Evolutionary conservation across 1,139 yeast species (phyloP), one percentile per base, ranked within the genome.

Genomic region (Candida sp.): DNA sequence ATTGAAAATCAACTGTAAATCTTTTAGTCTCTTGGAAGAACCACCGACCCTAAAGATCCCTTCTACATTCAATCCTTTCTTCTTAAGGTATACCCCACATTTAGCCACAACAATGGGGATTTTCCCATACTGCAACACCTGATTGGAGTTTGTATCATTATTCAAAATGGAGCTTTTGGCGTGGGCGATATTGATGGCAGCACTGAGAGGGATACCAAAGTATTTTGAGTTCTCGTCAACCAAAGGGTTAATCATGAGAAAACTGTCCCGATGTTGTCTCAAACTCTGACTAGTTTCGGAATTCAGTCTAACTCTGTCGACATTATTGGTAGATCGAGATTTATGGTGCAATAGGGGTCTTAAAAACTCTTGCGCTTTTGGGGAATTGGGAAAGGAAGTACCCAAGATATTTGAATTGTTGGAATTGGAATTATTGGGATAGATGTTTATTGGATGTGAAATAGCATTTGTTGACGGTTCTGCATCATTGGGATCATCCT

Each of bases 1-100:
- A 48, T 91, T 88, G 68, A 93, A 93, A 6, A 85, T 75, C 35
- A 79, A 75, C 62, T 93, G 98, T 41, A 93, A 70, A 54, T 89
- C 95, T 55, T 88, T 88, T 38, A 93, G 82, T 43, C 99, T 75
- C 58, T 89, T 86, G 22, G 91, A 84, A 11, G 96, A 85, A 6
- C 99, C 99, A 2, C 95, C 95, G 3, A 93, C 87, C 48, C 99
- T 73, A 61, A 93, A 93, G 5, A 95, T 88, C 4, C 99, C 99
- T 60, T 93, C 96, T 1, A 87, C 85, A 30, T 75, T 75, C 38
- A 86, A 64, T 6, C 87, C 95, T 51, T 88, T 83, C 42, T 81
- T 80, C 58, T 93, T 93, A 49, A 93, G 67, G 59, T 68, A 91
- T 1, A 87, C 84, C 2, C 98, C 97, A 66, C 99, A 91, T 55